Conservation (phyloP, 306 rosid genomes). For the Lupinus albus region DNA sequence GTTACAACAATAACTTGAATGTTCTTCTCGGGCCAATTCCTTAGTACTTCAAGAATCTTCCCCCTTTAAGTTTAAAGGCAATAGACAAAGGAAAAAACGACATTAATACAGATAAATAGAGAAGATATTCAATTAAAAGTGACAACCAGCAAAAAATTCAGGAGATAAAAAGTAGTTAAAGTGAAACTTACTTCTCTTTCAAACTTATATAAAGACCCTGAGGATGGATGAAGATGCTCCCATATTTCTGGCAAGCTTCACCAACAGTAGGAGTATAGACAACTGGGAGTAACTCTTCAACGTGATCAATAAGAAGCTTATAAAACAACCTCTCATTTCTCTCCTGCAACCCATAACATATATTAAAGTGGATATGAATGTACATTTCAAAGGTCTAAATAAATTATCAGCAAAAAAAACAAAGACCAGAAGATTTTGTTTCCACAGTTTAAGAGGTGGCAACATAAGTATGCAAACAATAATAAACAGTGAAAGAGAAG, state of each 20-base stretch:
- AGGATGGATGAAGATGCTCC: conserved; percentile 82
- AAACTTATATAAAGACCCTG: conserved; percentile 96
- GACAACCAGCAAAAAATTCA: conserved; percentile 11
- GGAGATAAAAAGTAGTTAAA: background rate
- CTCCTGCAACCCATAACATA: conserved; percentile 58
- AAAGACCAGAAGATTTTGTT: background rate
- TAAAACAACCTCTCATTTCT: conserved; percentile 87
- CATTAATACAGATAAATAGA: conserved; percentile 34
- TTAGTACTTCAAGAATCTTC: conserved; percentile 82
- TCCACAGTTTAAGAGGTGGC: background rate
- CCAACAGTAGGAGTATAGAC: conserved; percentile 98
- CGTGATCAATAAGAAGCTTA: conserved; percentile 84
- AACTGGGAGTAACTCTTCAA: conserved; percentile 93
- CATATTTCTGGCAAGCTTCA: conserved; percentile 99
- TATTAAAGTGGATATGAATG: background rate
- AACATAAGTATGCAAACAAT: background rate
- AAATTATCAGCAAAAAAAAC: background rate
- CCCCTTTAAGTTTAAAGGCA: conserved; percentile 62
- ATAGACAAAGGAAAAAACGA: conserved; percentile 28
- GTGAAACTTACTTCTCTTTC: conserved; percentile 83
- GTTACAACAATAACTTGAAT: conserved; percentile 97
- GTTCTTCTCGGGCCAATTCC: conserved; percentile 97
- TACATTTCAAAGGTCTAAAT: background rate
- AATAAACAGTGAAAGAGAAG: background rate
- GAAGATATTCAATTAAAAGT: conserved; percentile 33